These are phyloP conservation scores for Pseudocercospora fuligena DNA, from an alignment of 2,329 filamentous ascomycete species.

Conservation along the genomic window DNA sequence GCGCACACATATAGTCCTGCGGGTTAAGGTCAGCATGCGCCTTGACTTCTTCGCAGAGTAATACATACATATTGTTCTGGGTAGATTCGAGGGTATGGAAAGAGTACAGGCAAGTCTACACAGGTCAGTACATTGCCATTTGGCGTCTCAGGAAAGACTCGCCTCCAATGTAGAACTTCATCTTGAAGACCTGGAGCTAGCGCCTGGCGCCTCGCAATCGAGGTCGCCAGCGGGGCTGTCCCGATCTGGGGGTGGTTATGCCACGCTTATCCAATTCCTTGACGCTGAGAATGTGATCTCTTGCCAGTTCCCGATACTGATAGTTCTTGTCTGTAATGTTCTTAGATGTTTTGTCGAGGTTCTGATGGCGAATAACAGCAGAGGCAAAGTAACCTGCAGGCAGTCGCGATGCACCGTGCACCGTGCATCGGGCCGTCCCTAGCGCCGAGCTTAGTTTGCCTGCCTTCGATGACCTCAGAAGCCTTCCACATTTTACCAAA, in stretches of 20 bases:
- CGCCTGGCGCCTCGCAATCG: not conserved
- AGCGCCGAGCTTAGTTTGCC: not conserved
- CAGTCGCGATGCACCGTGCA: not conserved
- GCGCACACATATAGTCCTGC: conserved; percentile 76
- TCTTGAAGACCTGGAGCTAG: conserved; percentile 47
- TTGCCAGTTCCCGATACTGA: no score
- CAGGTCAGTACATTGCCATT: not conserved
- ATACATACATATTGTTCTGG: conserved; percentile 67
- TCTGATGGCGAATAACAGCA: not conserved
- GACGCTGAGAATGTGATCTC: no score
- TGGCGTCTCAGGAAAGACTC: not conserved
- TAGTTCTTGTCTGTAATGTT: no score
- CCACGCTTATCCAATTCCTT: no score
- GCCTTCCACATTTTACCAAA: not conserved
- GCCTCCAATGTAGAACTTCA: conserved; percentile 78
- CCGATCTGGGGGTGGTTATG: not conserved
- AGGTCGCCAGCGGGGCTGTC: not conserved
- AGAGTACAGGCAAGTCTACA: conserved; percentile 67
- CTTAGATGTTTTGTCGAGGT: not conserved
- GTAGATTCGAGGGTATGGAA: conserved; percentile 76
- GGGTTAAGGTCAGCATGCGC: not conserved
- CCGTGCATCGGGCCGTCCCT: not conserved
- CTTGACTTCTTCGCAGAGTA: not conserved
- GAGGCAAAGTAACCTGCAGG: not conserved
- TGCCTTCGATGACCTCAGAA: not conserved